Base-by-base conservation (phyloP, 352 stramenopile genomes). In the Globisporangium spiculum region DNA sequence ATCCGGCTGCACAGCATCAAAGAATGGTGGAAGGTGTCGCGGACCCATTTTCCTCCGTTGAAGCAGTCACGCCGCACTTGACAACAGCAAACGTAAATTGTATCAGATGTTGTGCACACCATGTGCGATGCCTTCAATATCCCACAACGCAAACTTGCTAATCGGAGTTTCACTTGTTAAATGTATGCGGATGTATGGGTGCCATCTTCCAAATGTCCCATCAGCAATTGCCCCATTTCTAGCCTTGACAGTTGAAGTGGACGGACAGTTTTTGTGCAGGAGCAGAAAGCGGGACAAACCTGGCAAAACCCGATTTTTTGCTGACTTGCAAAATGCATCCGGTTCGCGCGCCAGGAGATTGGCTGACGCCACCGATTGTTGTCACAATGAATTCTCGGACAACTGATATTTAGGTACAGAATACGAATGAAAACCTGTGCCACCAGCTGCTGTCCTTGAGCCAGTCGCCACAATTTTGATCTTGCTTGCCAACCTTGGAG, bases 391-490 rank as follows among this genome's bases (percentile, higher is more conserved):
- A 0, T 30, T 30, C 27, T 5, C 27, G 27, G 5, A 1, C 27
- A 30, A 30, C 27, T 30, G 27, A 30, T 30, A 30, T 30, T 30
- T 30, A 30, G 27, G 27, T 4, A 30, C 2, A 30, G 27, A 30
- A 30, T 30, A 30, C 27, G 27, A 30, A 30, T 30, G 27, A 30
- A 50, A 50, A 3, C 3, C 41, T 4, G 48, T 16, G 48, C 7
- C n/a, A 16, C 4, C 48, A 54, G 18, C 6, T 10, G 1, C 14
- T 24, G 48, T 54, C 27, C 20, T 54, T 54, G 48, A 54, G 20
- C 48, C 48, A 54, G 48, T 54, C n/a, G 48, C n/a, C 48, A 22
- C 48, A 26, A 54, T 24, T 54, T 54, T 50, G 41, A n/a, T 50
- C 16, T 4, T n/a, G 4, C 41, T n/a, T n/a, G 8, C 8, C 41